A percentile compares a stretch with the other conserved stretches of the same genome.
phyloP scores from a whole-genome alignment of 23 red algal species.

The Chondrus crispus region DNA sequence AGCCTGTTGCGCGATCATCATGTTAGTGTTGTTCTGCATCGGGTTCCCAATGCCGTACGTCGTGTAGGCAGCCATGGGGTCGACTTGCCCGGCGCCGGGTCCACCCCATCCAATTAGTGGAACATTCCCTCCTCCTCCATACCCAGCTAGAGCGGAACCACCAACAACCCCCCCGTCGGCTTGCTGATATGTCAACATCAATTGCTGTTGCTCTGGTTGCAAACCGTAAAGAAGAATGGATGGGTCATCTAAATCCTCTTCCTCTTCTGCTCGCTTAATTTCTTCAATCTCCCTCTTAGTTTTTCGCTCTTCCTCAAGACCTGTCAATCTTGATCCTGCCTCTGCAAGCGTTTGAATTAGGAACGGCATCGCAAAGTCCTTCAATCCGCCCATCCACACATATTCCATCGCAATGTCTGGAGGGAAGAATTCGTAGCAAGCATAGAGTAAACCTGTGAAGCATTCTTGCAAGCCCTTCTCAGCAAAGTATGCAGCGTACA shows the following conservation, averaged over 20 bases:
- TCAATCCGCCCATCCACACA: constrained; percentile 63
- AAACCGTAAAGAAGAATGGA: constrained; percentile 87
- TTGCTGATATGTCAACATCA: constrained; percentile 75
- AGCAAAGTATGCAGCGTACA: constrained; percentile 71
- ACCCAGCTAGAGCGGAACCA: constrained; percentile 41
- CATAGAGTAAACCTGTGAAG: constrained; percentile 83
- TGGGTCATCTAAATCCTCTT: constrained; percentile 74
- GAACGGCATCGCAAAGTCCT: constrained; percentile 86
- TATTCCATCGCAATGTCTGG: constrained; percentile 89
- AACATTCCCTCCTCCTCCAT: background rate
- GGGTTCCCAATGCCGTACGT: background rate
- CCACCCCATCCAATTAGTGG: constrained; percentile 40
- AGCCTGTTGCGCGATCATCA: background rate
- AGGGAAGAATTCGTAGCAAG: constrained; percentile 85
- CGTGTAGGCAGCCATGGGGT: background rate
- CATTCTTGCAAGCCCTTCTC: constrained; percentile 53
- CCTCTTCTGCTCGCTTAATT: constrained; percentile 31
- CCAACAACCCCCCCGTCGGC: constrained; percentile 69
- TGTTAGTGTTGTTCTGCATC: background rate
- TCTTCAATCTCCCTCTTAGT: constrained; percentile 45
- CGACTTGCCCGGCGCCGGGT: background rate
- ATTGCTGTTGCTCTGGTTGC: constrained; percentile 67
- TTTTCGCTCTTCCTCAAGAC: constrained; percentile 70
- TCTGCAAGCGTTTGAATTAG: constrained; percentile 89
- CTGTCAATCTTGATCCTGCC: constrained; percentile 52